A percentile compares a stretch with the other conserved stretches of the same genome.
Conservation (phyloP, 331 rosid genomes). For the Ulmus americana region DNA sequence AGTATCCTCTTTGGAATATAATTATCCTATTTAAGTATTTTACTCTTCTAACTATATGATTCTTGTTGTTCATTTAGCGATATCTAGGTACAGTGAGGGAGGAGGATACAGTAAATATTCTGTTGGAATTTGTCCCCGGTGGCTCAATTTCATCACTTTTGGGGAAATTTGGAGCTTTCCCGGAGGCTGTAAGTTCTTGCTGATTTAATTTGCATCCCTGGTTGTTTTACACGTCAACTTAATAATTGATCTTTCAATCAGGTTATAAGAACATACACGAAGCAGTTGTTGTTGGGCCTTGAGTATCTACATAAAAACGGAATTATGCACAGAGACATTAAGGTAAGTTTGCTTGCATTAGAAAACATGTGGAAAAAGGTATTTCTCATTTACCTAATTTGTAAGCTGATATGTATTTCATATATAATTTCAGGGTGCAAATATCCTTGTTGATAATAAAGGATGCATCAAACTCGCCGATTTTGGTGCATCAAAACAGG, state of each 20-base stretch:
- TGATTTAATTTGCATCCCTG: conserved; percentile 12
- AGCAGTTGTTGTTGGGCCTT: conserved; percentile 79
- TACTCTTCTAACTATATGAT: conserved; percentile 23
- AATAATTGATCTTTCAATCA: conserved; percentile 25
- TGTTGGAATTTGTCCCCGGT: conserved; percentile 96
- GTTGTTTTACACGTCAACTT: conserved; percentile 12
- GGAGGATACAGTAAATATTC: conserved; percentile 80
- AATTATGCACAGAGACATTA: conserved; percentile 98
- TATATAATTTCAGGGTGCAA: conserved; percentile 73
- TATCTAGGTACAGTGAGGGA: conserved; percentile 95
- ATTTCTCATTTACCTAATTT: conserved; percentile 2
- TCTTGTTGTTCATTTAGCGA: conserved; percentile 51
- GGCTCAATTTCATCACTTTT: conserved; percentile 95
- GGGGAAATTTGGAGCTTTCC: conserved; percentile 98
- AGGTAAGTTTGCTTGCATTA: conserved; percentile 40
- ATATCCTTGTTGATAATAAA: conserved; percentile 96
- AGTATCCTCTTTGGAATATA: conserved; percentile 35
- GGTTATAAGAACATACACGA: conserved; percentile 83
- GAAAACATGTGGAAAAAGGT: conserved; percentile 8
- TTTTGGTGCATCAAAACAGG: conserved; percentile 99
- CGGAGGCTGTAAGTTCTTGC: conserved; percentile 83
- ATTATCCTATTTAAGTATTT: conserved; percentile 15
- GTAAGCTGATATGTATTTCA: conserved; percentile 11
- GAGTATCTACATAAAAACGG: conserved; percentile 94
- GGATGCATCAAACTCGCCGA: conserved; percentile 99